Evolutionary conservation across 805 yeast species (phyloP).

Genomic region (Deakozyma indianensis): DNA sequence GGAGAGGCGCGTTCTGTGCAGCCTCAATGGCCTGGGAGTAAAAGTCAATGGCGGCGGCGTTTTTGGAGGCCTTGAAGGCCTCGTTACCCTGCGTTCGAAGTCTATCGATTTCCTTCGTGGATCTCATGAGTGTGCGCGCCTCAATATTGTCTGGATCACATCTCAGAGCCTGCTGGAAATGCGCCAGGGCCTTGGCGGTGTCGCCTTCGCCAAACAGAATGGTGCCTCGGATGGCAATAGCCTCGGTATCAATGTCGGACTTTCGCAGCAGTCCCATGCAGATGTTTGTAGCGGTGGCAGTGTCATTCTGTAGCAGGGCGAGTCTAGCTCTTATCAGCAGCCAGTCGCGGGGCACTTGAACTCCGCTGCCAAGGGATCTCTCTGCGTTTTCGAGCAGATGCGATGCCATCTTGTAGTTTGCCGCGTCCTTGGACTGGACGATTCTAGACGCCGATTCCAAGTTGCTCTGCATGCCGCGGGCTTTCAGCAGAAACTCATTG

Average conservation of each 20-base stretch:
- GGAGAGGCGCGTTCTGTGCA: constrained; percentile 35
- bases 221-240: constrained; percentile 24
- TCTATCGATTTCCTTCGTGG: constrained; percentile 20
- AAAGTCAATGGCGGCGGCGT: constrained; percentile 45
- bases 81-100: constrained; percentile 46
- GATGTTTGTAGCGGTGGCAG: constrained; percentile 23
- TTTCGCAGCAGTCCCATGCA: constrained; percentile 23
- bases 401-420: constrained; percentile 19
- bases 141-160: constrained; percentile 25
- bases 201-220: constrained; percentile 25
- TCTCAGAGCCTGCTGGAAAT: constrained; percentile 26
- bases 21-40: constrained; percentile 66
- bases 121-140: constrained; percentile 21
- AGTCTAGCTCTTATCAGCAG: constrained; percentile 18
- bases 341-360: constrained; percentile 23
- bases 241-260: constrained; percentile 24
- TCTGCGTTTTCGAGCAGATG: constrained; percentile 25
- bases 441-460: constrained; percentile 20
- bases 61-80: constrained; percentile 51
- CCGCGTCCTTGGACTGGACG: constrained; percentile 8
- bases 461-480: constrained; percentile 24
- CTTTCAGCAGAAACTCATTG: constrained; percentile 14
- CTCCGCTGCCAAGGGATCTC: constrained; percentile 21
- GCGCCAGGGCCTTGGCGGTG: constrained; percentile 21
- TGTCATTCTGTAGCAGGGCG: constrained; percentile 15